Evolutionary conservation across 331 rosid species (phyloP).

Genomic region (Acacia pycnantha): DNA sequence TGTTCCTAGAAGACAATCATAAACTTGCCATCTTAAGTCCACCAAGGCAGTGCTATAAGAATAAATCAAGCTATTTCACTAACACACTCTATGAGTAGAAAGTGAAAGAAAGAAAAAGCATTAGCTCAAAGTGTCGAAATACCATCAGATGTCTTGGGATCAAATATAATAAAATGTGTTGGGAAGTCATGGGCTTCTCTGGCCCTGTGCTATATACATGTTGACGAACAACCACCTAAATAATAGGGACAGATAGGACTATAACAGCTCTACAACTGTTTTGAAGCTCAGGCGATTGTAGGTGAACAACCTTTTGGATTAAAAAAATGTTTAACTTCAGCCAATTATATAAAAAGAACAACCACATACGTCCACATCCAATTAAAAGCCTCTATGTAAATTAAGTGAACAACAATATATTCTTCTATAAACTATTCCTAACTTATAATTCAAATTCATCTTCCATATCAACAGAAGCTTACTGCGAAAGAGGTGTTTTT

Average conservation of each 20-base stretch:
- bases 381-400: neutral
- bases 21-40: neutral
- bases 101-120: neutral
- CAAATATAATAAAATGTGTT: neutral
- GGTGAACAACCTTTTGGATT: slow-evolving; percentile 1
- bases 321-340: neutral
- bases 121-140: neutral
- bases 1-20: neutral
- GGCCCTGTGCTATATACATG: neutral
- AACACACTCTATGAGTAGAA: slow-evolving; percentile 6
- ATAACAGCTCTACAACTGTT: slow-evolving; percentile 9
- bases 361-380: neutral
- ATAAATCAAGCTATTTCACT: neutral
- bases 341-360: neutral
- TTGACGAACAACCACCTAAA: neutral
- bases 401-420: neutral
- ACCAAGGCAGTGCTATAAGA: neutral
- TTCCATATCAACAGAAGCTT: slow-evolving; percentile 32
- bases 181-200: neutral
- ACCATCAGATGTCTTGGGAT: slow-evolving; percentile 2
- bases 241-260: neutral
- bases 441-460: slow-evolving; percentile 13
- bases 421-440: neutral
- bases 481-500: slow-evolving; percentile 91
- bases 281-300: slow-evolving; percentile 17